These are phyloP conservation scores for Mycena albidolilacea DNA, from an alignment of 768 basidiomycete species.

Conservation along the genomic window DNA sequence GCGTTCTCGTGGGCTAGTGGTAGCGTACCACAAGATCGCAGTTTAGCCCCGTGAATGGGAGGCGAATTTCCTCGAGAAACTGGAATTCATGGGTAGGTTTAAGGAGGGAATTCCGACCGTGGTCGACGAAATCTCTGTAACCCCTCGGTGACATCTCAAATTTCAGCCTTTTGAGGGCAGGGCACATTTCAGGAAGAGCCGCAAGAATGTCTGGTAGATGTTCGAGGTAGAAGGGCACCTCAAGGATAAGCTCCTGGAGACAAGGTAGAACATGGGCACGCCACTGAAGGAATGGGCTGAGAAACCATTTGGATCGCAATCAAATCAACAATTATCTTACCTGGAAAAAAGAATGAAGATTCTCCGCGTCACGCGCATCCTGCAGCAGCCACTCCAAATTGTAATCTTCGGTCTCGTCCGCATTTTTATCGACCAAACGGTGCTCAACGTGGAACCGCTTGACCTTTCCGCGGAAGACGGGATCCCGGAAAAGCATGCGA, in stretches of 20 bases:
- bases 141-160: constrained; percentile 8
- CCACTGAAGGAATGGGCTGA: constrained; percentile 7
- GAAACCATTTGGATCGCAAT: not conserved
- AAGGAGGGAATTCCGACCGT: not conserved
- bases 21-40: constrained; percentile 11
- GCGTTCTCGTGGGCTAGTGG: not conserved
- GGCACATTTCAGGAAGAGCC: constrained; percentile 20
- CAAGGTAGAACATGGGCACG: constrained; percentile 10
- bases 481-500: constrained; percentile 19
- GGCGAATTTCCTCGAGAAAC: constrained; percentile 6
- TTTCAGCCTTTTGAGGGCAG: constrained; percentile 9
- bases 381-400: no score
- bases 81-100: not conserved
- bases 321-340: not conserved
- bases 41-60: constrained; percentile 17
- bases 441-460: constrained; percentile 14
- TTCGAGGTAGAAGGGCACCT: constrained; percentile 16
- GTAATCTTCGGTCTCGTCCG: no score
- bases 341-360: constrained; percentile 12
- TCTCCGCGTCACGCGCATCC: constrained; percentile 6
- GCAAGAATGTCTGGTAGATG: constrained; percentile 15
- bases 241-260: constrained; percentile 17
- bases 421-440: not conserved
- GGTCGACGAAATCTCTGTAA: constrained; percentile 5
- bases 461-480: constrained; percentile 14